Conservation (phyloP, 2,329 filamentous ascomycete genomes). For the Calonectria pseudoturangicola region DNA sequence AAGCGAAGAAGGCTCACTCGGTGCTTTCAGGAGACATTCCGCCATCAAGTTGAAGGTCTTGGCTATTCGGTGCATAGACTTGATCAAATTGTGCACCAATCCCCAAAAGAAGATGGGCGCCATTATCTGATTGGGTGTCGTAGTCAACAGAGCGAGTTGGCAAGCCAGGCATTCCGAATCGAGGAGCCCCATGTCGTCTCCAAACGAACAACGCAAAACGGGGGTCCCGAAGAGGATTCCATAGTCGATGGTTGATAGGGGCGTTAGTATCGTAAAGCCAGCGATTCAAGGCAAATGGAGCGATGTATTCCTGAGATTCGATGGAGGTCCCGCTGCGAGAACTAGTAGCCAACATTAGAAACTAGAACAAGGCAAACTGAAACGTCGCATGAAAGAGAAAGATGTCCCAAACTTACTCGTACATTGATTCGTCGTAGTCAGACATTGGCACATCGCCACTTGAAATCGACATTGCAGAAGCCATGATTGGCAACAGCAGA, state of each 20-base stretch:
- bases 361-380: not conserved
- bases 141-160: not conserved
- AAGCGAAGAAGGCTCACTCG: not conserved
- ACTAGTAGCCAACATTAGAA: not conserved
- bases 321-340: not conserved
- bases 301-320: not conserved
- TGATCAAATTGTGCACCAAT: not conserved
- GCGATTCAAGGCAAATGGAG: not conserved
- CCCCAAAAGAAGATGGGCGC: not conserved
- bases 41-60: not conserved
- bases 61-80: not conserved
- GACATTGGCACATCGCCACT: conserved; percentile 2
- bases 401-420: not conserved
- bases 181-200: not conserved
- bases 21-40: not conserved
- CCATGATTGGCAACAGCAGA: not conserved
- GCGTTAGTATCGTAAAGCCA: conserved; percentile 20
- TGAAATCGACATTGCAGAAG: conserved; percentile 8
- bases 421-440: not conserved
- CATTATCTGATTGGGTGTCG: not conserved
- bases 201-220: not conserved
- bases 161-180: not conserved
- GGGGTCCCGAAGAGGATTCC: conserved; percentile 5
- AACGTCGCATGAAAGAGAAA: no score
- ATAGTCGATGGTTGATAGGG: conserved; percentile 23